These are phyloP conservation scores for Tetracladium marchalianum DNA, from an alignment of 495 filamentous ascomycete species.

Conservation along the genomic window DNA sequence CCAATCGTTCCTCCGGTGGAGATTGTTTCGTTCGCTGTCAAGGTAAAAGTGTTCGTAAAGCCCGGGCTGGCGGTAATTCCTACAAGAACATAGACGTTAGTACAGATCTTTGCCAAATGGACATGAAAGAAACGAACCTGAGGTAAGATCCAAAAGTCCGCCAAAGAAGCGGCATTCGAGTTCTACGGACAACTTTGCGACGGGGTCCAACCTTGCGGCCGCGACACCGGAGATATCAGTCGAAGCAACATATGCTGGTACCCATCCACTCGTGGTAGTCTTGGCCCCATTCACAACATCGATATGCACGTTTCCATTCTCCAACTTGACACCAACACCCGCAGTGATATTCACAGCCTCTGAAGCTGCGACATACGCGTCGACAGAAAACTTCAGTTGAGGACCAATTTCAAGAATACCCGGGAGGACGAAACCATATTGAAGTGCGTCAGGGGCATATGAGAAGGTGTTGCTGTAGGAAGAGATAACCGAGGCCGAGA, in stretches of 20 bases:
- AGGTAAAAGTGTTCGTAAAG: conserved; percentile 12
- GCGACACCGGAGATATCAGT: conserved; percentile 16
- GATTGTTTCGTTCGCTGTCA: conserved; percentile 6
- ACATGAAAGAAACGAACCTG: background rate
- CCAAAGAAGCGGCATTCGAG: conserved; percentile 12
- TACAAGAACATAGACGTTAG: no score
- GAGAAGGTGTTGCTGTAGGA: conserved; percentile 16
- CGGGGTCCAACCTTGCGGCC: conserved; percentile 13
- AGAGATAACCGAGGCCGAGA: conserved; percentile 17
- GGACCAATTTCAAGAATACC: conserved; percentile 20
- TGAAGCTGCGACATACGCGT: conserved; percentile 18
- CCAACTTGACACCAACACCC: conserved; percentile 14
- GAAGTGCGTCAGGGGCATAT: conserved; percentile 18
- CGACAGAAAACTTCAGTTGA: conserved; percentile 18
- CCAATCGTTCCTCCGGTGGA: conserved; percentile 1
- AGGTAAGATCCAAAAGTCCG: conserved; percentile 14
- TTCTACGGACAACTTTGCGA: conserved; percentile 13
- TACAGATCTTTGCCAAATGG: no score
- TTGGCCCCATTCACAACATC: conserved; percentile 17
- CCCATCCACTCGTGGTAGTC: conserved; percentile 19
- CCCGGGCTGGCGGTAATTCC: conserved; percentile 13
- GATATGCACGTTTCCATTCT: conserved; percentile 22
- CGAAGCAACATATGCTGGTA: conserved; percentile 15
- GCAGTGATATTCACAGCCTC: conserved; percentile 15
- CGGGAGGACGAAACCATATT: conserved; percentile 18